Evolutionary conservation across 805 yeast genomes (phyloP), one percentile per base, ranked within the genome.

Genomic region (Candida insectalens): DNA sequence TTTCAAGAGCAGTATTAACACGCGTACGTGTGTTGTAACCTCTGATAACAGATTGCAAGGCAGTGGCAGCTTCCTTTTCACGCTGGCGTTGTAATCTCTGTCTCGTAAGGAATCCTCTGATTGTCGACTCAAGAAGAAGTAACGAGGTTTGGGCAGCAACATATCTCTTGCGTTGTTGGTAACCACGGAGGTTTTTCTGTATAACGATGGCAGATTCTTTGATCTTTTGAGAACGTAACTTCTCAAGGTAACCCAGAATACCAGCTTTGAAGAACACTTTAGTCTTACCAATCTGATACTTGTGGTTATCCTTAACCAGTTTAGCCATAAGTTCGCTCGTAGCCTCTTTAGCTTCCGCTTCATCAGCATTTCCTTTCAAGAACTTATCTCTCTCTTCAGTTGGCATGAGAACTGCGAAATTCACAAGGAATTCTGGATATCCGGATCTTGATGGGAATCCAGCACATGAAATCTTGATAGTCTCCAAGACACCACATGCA

Each of bases 401-500:
- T 27, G 77, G 72, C 27, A 87, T 75, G 38, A 89, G 67, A 51
- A 88, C 77, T 51, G 85, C 89, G 55, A 87, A 89, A 50, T 96
- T 74, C 42, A 77, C 72, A 14, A 87, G 94, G 64, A 89, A 89
- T 53, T 92, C 97, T 34, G 79, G 87, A 53, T 85, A 92, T 2
- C 95, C 75, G 87, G 96, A 85, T 53, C 96, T 71, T 0, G 96
- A 81, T 13, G 98, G 98, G 70, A 88, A 89, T 27, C 98, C 98
- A 33, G 95, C 96, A 62, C 96, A 88, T 2, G 96, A 88, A 31
- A 89, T 89, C 50, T 95, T 69, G 52, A 89, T 89, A 2, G 98
- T 92, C 56, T 92, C 98, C 46, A 89, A 67, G 30, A 89, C 97
- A 80, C 98, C 98, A 67, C 98, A 89, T 5, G 98, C 98, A 55